These are phyloP conservation scores for Clavispora vitiphila DNA, from an alignment of 805 yeast species.

Conservation along the genomic window DNA sequence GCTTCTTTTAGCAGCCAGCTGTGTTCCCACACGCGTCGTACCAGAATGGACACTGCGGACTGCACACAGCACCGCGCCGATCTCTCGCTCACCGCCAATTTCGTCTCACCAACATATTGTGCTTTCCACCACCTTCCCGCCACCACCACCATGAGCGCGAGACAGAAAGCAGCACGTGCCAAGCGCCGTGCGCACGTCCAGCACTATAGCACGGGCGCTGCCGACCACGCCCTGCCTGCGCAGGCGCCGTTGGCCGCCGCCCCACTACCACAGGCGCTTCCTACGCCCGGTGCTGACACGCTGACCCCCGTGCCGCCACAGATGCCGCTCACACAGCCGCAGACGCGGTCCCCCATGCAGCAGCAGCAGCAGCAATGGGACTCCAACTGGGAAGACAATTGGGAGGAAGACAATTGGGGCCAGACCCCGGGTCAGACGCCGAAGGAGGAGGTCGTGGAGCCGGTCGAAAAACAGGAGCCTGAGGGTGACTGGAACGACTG, in stretches of 20 bases:
- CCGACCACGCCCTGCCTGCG: not conserved
- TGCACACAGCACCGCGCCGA: conserved; percentile 7
- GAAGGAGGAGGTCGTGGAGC: not conserved
- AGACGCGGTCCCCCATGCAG: not conserved
- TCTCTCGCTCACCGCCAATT: conserved; percentile 2
- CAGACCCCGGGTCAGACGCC: not conserved
- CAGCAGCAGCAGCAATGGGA: not conserved
- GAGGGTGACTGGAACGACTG: conserved; percentile 4
- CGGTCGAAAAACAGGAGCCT: no score
- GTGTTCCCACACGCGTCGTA: no score
- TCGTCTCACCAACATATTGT: conserved; percentile 1
- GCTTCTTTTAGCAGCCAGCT: no score
- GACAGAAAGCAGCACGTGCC: conserved; percentile 7
- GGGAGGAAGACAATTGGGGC: conserved; percentile 1
- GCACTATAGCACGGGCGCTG: conserved; percentile 10
- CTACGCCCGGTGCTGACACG: not conserved
- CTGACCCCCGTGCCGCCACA: not conserved
- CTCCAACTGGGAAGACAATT: conserved; percentile 1
- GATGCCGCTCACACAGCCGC: not conserved
- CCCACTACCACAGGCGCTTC: not conserved
- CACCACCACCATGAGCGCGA: conserved; percentile 8
- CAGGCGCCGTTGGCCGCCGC: not conserved
- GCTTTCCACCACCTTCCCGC: not conserved
- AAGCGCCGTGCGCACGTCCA: conserved; percentile 14
- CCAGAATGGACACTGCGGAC: not conserved